Percentiles rank a stretch among this genome's conserved stretches.
phyloP scores from a whole-genome alignment of 257 asterid genomes.

The Thymus quinquecostatus region DNA sequence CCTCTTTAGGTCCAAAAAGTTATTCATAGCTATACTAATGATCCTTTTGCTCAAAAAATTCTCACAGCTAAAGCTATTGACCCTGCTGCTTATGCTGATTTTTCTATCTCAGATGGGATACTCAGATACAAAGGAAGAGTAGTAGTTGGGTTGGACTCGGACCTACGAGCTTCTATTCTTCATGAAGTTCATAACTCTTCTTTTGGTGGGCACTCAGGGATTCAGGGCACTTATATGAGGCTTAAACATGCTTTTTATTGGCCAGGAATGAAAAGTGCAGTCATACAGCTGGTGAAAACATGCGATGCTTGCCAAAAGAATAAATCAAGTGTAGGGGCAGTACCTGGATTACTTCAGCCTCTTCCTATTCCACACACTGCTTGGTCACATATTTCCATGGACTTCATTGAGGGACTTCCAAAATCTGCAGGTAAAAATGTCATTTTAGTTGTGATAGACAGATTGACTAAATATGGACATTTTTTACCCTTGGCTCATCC shows the following conservation, averaged over 20 bases:
- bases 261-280: not conserved
- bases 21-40: not conserved
- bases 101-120: not conserved
- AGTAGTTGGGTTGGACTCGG: not conserved
- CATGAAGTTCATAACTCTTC: not conserved
- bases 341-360: no score
- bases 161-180: no score
- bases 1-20: not conserved
- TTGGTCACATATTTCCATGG: no score
- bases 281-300: not conserved
- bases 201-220: not conserved
- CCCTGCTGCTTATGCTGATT: not conserved
- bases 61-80: not conserved
- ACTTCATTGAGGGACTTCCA: no score
- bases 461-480: no score
- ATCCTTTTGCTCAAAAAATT: rapidly evolving
- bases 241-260: no score
- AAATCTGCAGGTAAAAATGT: no score
- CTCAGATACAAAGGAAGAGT: not conserved
- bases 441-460: no score
- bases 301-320: not conserved
- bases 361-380: no score
- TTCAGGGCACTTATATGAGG: not conserved
- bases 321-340: not conserved
- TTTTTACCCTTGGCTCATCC: no score